Evolutionary conservation across 202 grass and related monocot genomes (phyloP), one percentile per base, ranked within the genome.

Genomic region (Carex sylvatica): DNA sequence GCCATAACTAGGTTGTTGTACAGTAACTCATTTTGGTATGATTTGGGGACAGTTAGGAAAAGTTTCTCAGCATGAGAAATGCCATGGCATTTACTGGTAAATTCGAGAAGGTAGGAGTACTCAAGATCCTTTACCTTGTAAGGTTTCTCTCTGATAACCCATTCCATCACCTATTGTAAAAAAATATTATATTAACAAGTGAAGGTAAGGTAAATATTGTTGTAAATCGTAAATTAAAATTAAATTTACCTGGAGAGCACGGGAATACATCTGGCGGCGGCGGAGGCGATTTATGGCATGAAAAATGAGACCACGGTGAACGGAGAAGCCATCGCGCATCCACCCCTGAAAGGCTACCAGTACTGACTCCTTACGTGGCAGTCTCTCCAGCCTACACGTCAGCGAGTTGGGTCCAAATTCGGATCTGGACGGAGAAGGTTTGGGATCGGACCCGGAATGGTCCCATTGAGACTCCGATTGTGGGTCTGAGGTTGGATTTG

Each of bases 1-100:
- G 91, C 84, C 87, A 95, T 93, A 42, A 95, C 87, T 78, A 98
- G 92, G 71, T 95, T 95, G 83, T 95, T 98, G 84, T 93, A 98
- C 11, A 98, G 92, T 81, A 98, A 87, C 52, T 93, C 91, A 20
- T 98, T 98, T 44, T 88, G 95, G 74, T 87, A 87, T 61, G 83
- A 84, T 22, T 83, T 78, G 62, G 92, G 92, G 22, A 98, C 67
- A 2, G 87, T 89, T 52, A 98, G 84, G 83, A 98, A 95, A 51
- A 98, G 89, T 69, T 82, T 93, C 79, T 98, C 95, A 12, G 88
- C 89, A 84, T 90, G 80, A 77, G 89, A 82, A 80, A 98, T 88
- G 35, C 95, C 91, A 89, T 90, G 91, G 76, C 94, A 81, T 84
- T 98, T 95, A 80, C 90, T 84, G 15, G 92, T 98, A 86, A 98